Evolutionary conservation across 257 asterid species (phyloP), one percentile per base, ranked within the genome.

Genomic region (Osmanthus fragrans): DNA sequence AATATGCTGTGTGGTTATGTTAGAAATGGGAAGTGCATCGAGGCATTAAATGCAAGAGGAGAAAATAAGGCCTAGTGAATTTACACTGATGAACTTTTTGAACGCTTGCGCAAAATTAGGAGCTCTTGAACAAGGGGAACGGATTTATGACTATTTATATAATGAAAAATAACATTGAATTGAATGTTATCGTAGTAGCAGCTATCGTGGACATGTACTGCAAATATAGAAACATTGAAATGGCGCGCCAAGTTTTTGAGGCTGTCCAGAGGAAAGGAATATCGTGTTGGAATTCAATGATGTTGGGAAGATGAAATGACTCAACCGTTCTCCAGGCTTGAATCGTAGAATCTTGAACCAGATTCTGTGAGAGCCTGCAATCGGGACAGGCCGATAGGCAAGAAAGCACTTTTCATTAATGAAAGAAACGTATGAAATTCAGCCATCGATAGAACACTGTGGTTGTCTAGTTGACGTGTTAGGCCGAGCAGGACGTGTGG

Each of bases 211-310:
- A 87, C 84, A 93, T 90, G 96, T 91, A 89, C 71, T 83, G 88
- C 81, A 93, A 85, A 74, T 93, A 93, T 37, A 94, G 89, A 7
- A 75, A 81, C 36, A 3, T 90, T 63, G 81, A 85, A 6, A 67
- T 39, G 72, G 96, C 90, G 0, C 77, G 80, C 15, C 70, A 72
- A 25, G 80, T 86, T 21, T 90, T 90, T 56, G 73, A 83, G 40
- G 67, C 76, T 0, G 21, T 80, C 36, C 72, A 80, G 1, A 42
- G 68, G 25, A 90, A 82, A 74, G 93, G 89, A 54, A 74, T 93
- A 5, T 85, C 92, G 0, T 79, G 90, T 58, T 93, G 98, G 97
- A 91, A 91, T 66, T 84, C 98, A 0, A 86, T 93, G 98, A 83
- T 91, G 74, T 70, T 85, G 16, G 96, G 96, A 82, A 72, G 74